Evolutionary conservation across 192 early-diverging fungal genomes (phyloP), one percentile per base, ranked within the genome.

Genomic region (Rhizoclosmatium globosum): DNA sequence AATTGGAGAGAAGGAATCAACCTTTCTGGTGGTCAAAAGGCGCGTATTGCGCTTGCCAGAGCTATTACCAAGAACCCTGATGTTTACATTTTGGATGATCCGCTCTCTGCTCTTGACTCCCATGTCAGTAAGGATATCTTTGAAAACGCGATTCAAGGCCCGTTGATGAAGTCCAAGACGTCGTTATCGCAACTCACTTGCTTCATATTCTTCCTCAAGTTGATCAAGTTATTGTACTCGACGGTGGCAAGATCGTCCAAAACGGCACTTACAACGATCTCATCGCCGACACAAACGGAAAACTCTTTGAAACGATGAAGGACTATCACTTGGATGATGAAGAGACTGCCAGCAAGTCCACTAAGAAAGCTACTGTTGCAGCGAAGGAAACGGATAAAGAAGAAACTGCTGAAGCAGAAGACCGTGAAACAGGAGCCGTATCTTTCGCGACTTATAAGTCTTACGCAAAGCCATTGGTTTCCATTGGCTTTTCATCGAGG

Each of bases 21-120:
- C 50, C 86, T 98, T 15, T 94, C 93, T 44, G 97, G 97, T 77
- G 97, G 97, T 17, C 97, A 98, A 68, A 96, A 95, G 81, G 91
- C 92, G 42, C 91, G 88, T 9, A 64, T 89, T 45, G 82, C 85
- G 2, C 77, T 88, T 39, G 93, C 93, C 0, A 84, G 94, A 50
- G 91, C 92, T 0, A 85, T 91, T 67, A 64, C 86, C 41, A 42
- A 45, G 42, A 83, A 91, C 11, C 87, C 92, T 7, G 92, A 94
- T 48, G 79, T 93, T 0, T 91, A 91, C 60, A 78, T 95, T 1
- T 81, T 94, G 4, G 94, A 94, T 70, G 93, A 95, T 48, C 82
- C 82, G 0, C 47, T 81, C 38, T 60, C 74, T 21, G 62, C 82
- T 17, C 94, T 84, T 84, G 88, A 89, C 61, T 39, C 83, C 1